A percentile compares a stretch with the other conserved stretches of the same genome.
phyloP scores from a whole-genome alignment of 768 basidiomycete genomes.

The Zangia roseola region DNA sequence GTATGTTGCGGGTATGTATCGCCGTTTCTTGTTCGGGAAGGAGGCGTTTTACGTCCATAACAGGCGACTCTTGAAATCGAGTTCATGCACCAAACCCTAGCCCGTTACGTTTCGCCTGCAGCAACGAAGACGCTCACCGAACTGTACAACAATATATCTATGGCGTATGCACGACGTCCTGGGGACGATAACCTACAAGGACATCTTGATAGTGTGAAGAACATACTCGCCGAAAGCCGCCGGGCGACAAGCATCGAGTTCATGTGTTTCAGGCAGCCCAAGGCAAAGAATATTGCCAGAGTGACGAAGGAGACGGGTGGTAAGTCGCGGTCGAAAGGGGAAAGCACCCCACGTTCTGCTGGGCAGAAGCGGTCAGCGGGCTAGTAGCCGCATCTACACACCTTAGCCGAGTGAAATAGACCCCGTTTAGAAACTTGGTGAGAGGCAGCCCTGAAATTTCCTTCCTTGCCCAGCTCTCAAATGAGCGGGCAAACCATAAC shows the following conservation, averaged over 20 bases:
- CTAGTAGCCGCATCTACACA: too few relatives aligned
- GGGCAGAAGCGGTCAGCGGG: slow-evolving; percentile 20
- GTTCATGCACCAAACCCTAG: slow-evolving; percentile 95
- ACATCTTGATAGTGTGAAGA: slow-evolving; percentile 89
- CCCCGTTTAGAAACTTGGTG: too few relatives aligned
- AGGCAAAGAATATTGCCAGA: slow-evolving; percentile 35
- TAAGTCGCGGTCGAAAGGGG: slow-evolving; percentile 21
- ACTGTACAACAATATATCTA: slow-evolving; percentile 92
- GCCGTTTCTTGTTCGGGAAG: neutral
- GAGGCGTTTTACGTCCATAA: neutral
- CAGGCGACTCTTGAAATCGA: slow-evolving; percentile 99
- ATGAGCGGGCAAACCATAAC: too few relatives aligned
- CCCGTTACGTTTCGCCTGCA: slow-evolving; percentile 77
- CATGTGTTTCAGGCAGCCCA: slow-evolving; percentile 84
- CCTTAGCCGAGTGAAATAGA: too few relatives aligned
- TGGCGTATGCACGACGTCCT: slow-evolving; percentile 82
- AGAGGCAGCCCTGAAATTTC: too few relatives aligned
- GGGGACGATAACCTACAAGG: slow-evolving; percentile 85
- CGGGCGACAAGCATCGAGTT: slow-evolving; percentile 93
- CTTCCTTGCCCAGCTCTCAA: too few relatives aligned
- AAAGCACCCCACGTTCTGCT: slow-evolving; percentile 13
- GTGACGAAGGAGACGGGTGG: slow-evolving; percentile 8
- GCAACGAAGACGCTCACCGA: slow-evolving; percentile 87
- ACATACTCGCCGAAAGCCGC: slow-evolving; percentile 82
- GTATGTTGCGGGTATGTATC: slow-evolving; percentile 85